Evolutionary conservation across 257 asterid genomes (phyloP).

Genomic region (Solanum megistacrolobum): DNA sequence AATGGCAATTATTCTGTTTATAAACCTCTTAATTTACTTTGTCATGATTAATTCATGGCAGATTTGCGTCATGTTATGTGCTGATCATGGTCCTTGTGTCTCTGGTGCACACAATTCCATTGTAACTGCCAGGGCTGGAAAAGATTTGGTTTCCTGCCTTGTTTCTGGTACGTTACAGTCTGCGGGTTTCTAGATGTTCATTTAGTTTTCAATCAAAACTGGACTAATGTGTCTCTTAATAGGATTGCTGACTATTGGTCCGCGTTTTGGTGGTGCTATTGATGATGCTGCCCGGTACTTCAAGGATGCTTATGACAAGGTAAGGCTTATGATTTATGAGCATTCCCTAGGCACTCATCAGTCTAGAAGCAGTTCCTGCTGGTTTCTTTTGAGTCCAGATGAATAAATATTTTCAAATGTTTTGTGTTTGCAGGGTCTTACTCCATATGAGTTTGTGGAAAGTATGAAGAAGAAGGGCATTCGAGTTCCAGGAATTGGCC

Average conservation of each 20-base stretch:
- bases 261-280: conserved; percentile 98
- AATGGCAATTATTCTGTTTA: background rate
- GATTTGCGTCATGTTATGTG: conserved; percentile 98
- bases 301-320: conserved; percentile 96
- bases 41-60: conserved; percentile 19
- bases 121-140: conserved; percentile 98
- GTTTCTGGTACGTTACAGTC: conserved; percentile 58
- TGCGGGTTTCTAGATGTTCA: background rate
- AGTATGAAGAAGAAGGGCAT: conserved; percentile 99
- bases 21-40: background rate
- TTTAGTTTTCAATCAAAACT: conserved; percentile 2
- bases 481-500: conserved; percentile 99
- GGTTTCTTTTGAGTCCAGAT: background rate
- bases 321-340: conserved; percentile 17
- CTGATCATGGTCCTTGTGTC: conserved; percentile 99
- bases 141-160: conserved; percentile 94
- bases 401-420: background rate
- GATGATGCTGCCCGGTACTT: conserved; percentile 99
- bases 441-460: conserved; percentile 97
- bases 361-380: background rate
- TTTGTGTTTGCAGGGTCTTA: conserved; percentile 47
- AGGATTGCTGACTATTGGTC: conserved; percentile 97
- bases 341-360: background rate
- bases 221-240: conserved; percentile 12
- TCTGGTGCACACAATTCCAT: conserved; percentile 99